Conservation (phyloP, 75 land plant species). For the Isoetes taiwanensis region DNA sequence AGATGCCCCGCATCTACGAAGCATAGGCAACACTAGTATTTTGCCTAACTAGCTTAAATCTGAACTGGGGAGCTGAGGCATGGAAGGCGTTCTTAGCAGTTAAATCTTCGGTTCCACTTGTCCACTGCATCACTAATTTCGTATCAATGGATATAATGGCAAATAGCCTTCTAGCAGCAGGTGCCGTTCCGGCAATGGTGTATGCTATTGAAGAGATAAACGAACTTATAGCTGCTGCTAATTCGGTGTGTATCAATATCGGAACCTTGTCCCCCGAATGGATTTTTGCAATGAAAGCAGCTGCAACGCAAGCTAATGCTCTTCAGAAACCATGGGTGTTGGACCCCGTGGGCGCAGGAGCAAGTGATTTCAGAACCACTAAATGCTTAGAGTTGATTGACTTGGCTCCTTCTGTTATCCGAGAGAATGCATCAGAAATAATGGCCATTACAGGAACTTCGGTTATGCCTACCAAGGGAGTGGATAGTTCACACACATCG, state of each 20-base stretch:
- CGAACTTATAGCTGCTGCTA: slow-evolving; percentile 59
- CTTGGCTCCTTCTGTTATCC: background rate
- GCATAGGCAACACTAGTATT: too few species aligned
- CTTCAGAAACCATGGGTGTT: slow-evolving; percentile 1
- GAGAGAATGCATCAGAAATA: background rate
- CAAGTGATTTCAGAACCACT: background rate
- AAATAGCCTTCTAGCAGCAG: slow-evolving; percentile 69
- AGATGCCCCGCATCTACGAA: too few species aligned
- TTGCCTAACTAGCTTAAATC: too few species aligned
- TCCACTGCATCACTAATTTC: slow-evolving; percentile 93
- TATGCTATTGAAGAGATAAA: slow-evolving; percentile 61
- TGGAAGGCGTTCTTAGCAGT: slow-evolving; percentile 43
- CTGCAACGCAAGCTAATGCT: background rate
- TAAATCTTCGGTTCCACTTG: slow-evolving; percentile 42
- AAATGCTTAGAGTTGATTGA: slow-evolving; percentile 1
- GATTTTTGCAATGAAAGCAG: slow-evolving; percentile 40
- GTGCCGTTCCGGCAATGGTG: slow-evolving; percentile 96
- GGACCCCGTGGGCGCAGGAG: slow-evolving; percentile 3
- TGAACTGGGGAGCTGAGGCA: slow-evolving; percentile 38
- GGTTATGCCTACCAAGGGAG: slow-evolving; percentile 22
- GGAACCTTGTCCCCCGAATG: slow-evolving; percentile 73
- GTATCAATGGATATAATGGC: slow-evolving; percentile 97
- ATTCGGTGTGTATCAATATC: slow-evolving; percentile 70
- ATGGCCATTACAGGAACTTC: slow-evolving; percentile 1
- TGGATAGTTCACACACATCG: slow-evolving; percentile 60